Evolutionary conservation across 2,329 filamentous ascomycete genomes (phyloP), one percentile per base, ranked within the genome.

Genomic region (Sporothrix humicola): DNA sequence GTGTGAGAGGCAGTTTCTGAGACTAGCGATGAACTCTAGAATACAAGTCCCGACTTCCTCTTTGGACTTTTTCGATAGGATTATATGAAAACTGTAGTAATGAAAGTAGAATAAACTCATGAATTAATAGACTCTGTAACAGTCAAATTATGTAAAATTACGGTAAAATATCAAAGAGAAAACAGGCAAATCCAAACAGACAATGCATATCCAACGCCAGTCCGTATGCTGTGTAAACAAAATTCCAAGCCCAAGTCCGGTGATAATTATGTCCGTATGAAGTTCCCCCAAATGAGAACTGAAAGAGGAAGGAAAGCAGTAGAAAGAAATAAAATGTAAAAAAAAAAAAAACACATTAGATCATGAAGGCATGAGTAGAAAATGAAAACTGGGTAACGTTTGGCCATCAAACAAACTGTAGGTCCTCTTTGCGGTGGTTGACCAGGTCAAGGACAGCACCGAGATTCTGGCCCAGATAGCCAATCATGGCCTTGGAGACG

Each of bases 401-500:
- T 26, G 8, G 13, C 31, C 2, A 77, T 76, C 52, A 79, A 58
- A 76, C 76, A 73, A 79, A 81, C 23, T 75, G 73, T 76, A 80
- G 77, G 13, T 80, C 79, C 6, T 79, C 79, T 72, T 81, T 82
- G 74, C 81, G 79, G 71, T 83, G 79, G 69, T 79, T 81, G 72
- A 84, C 79, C 23, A 83, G 79, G 66, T 85, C 83, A 42, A 85
- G 79, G 0, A 83, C 84, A 12, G 82, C 81, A 10, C 82, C 82
- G 52, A 87, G 79, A 12, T 79, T 83, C 69, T 84, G 82, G 48
- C 82, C 82, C 42, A 87, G 79, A 73, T 86, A 84, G 56, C 81
- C 81, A 73, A 85, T 81, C 81, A 87, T 82, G 44, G 82, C 84
- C 72, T 82, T 82, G 75, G 83, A 82, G 66, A 87, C 81, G 46